Base-by-base conservation (phyloP, 2,329 filamentous ascomycete genomes). In the Verticillium albo-atrum region DNA sequence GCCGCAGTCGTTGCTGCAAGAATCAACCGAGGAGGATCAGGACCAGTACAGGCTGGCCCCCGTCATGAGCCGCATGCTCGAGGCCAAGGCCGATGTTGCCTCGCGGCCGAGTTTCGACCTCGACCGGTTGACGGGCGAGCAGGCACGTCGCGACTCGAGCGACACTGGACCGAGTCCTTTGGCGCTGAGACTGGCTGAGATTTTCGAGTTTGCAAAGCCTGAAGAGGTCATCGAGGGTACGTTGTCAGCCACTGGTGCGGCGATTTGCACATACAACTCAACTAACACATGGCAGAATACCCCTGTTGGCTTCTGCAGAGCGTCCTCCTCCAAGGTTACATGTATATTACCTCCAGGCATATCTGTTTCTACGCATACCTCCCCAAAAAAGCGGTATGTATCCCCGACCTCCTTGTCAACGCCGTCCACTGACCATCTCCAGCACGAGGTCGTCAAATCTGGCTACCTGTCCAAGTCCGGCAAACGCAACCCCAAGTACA, bases 341-440 rank as follows among this genome's bases (percentile, higher is more conserved):
- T 99, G 83, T 98, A 98, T 75, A 91, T 99, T 69, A 98, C 95
- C 0, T 82, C 89, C 62, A 90, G 89, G 67, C 95, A 99, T 71
- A 90, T 98, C 62, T 97, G 93, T 75, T 99, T 98, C 73, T 98
- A 97, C 71, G 92, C 95, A 42, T 97, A 97, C 71, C 82, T 98
- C n/a, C 92, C 92, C 6, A 96, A 93, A 79, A 97, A 95, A 80
- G 86, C 89, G 56, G 89, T 90, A 55, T 17, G 37, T n/a, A n/a
- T n/a, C n/a, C n/a, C n/a, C n/a, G n/a, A n/a, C n/a, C n/a, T n/a
- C n/a, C n/a, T n/a, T n/a, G n/a, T n/a, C n/a, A n/a, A n/a, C n/a
- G n/a, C n/a, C n/a, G n/a, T n/a, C n/a, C n/a, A n/a, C 14, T 37
- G 14, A 37, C 51, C 37, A 32, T 6, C 1, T 10, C 35, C 71